Percentiles rank a stretch among this genome's conserved stretches.
phyloP scores from a whole-genome alignment of 495 filamentous ascomycete species.

The Annulohypoxylon nitens region DNA sequence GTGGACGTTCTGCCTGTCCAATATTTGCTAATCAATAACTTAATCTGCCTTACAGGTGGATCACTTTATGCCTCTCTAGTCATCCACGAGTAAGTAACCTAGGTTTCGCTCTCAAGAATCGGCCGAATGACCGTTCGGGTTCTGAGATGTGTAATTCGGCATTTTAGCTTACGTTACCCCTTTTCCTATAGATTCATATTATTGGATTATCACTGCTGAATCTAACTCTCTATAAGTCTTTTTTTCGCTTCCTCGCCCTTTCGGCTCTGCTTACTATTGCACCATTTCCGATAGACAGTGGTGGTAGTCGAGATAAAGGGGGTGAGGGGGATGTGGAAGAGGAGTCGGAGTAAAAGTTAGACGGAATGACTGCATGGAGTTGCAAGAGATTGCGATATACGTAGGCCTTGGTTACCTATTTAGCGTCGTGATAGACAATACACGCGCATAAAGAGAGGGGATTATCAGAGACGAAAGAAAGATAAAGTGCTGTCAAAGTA shows the following conservation, averaged over 20 bases:
- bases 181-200: neutral
- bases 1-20: neutral
- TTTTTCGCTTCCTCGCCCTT: neutral
- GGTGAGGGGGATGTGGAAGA: neutral
- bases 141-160: neutral
- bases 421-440: neutral
- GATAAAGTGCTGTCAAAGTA: conserved; percentile 5
- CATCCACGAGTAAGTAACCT: neutral
- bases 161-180: conserved; percentile 7
- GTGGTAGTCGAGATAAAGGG: neutral
- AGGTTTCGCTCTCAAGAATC: neutral
- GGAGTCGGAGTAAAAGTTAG: neutral
- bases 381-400: conserved; percentile 31
- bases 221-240: neutral
- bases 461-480: conserved; percentile 4
- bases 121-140: conserved; percentile 1
- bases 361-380: conserved; percentile 18
- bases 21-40: conserved; percentile 9
- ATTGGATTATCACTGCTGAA: neutral
- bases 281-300: neutral
- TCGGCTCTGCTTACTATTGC: conserved; percentile 7
- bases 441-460: neutral
- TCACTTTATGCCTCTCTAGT: neutral
- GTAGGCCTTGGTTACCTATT: neutral
- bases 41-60: neutral